These are phyloP conservation scores for Phellinidium pouzarii DNA, from an alignment of 1,284 basidiomycete genomes.

Conservation along the genomic window DNA sequence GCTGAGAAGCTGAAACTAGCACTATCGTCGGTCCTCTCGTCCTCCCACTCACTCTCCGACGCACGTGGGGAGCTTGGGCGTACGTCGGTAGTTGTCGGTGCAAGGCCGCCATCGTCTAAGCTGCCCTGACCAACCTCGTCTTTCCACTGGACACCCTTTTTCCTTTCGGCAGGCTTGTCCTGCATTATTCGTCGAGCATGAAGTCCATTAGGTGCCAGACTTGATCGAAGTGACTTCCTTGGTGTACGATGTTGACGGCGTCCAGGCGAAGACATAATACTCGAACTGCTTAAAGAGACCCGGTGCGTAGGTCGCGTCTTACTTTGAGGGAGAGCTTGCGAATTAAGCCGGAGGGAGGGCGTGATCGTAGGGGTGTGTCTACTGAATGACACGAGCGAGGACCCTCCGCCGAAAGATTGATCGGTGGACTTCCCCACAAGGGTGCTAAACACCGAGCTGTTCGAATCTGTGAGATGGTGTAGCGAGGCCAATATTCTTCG, in stretches of 20 bases:
- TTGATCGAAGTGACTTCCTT: slow-evolving; percentile 63
- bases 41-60: slow-evolving; percentile 84
- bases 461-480: slow-evolving; percentile 53
- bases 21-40: slow-evolving; percentile 75
- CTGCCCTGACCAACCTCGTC: slow-evolving; percentile 83
- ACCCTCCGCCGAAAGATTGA: slow-evolving; percentile 38
- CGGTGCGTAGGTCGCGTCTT: slow-evolving; percentile 36
- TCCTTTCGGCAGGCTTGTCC: slow-evolving; percentile 53
- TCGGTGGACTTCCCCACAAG: slow-evolving; percentile 60
- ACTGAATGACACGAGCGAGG: slow-evolving; percentile 40
- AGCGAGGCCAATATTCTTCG: slow-evolving; percentile 45
- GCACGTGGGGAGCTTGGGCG: slow-evolving; percentile 41
- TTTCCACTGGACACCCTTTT: slow-evolving; percentile 84
- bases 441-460: slow-evolving; percentile 57
- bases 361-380: slow-evolving; percentile 35
- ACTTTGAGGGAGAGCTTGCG: slow-evolving; percentile 42
- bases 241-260: slow-evolving; percentile 43
- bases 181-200: slow-evolving; percentile 42
- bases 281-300: slow-evolving; percentile 43
- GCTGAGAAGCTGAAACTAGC: slow-evolving; percentile 44
- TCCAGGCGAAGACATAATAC: slow-evolving; percentile 29
- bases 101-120: slow-evolving; percentile 61
- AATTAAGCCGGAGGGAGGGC: slow-evolving; percentile 27
- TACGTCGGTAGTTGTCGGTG: slow-evolving; percentile 15
- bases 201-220: slow-evolving; percentile 39